phyloP scores from a whole-genome alignment of 148 eudicot genomes.

The Mesembryanthemum crystallinum region DNA sequence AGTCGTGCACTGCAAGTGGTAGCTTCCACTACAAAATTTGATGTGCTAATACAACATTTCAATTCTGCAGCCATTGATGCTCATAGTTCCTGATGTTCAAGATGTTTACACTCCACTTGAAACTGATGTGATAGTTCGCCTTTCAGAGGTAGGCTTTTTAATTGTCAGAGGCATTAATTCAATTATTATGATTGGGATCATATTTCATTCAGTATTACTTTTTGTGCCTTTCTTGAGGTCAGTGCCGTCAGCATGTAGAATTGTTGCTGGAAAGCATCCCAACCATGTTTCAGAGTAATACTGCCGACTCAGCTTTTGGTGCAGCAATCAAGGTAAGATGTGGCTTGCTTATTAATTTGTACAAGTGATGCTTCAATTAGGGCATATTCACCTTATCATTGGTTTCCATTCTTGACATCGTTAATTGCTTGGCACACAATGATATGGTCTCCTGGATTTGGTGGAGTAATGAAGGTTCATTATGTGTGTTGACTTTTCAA shows the following conservation, averaged over 20 bases:
- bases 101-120: constrained; percentile 97
- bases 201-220: constrained; percentile 4
- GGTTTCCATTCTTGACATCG: background rate
- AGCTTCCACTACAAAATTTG: background rate
- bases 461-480: no score
- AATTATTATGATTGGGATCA: background rate
- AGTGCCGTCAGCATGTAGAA: constrained; percentile 90
- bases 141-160: constrained; percentile 68
- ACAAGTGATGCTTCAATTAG: background rate
- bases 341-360: constrained; percentile 2
- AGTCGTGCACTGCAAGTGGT: background rate
- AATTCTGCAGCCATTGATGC: constrained; percentile 85
- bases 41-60: background rate
- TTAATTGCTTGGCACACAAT: background rate
- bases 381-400: background rate
- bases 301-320: constrained; percentile 92
- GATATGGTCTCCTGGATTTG: no score
- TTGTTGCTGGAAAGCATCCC: constrained; percentile 89
- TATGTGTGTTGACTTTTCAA: background rate
- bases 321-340: constrained; percentile 80
- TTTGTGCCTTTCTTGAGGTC: constrained; percentile 31
- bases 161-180: background rate
- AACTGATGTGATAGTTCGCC: constrained; percentile 81
- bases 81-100: constrained; percentile 95
- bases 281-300: constrained; percentile 80